Base-by-base conservation (phyloP, 441 rosid genomes). In the Corymbia citriodora region DNA sequence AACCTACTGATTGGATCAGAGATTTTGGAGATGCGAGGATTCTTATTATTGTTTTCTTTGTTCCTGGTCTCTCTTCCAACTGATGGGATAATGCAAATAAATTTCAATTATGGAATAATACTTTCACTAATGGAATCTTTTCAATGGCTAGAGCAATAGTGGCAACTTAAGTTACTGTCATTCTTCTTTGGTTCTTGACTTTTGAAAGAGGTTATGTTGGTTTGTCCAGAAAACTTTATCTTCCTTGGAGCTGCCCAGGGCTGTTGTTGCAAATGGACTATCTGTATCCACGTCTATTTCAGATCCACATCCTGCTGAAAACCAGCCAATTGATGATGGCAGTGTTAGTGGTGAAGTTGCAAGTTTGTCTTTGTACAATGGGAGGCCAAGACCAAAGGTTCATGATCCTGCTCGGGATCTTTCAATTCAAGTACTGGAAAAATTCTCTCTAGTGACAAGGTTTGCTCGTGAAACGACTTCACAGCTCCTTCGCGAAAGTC, bases 391-490 rank as follows among this genome's bases (percentile, higher is more conserved):
- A 94, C 97, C 94, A 19, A 97, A 94, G 94, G 89, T 85, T 93
- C 94, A 95, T 52, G 99, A 97, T 95, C 98, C 99, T 92, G 94
- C 97, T 93, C 96, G 96, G 81, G 99, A 98, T 93, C 95, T 97
- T 88, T 95, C 99, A 89, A 96, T 97, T 90, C 97, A 97, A 53
- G 97, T 97, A 88, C 89, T 98, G 93, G 99, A 97, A 94, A 98
- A 97, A 92, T 98, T 97, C 90, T 98, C 99, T 90, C 97, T 95
- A 86, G 99, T 98, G 90, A 97, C 99, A 45, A 97, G 95, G 94
- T 97, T 97, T 95, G 99, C 99, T 53, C 94, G 99, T 81, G 99
- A 98, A 45, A 97, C 99, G 85, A 97, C 99, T 90, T 95, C 99
- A 49, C 99, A 97, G 92, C 93, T 97, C 48, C 96, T 98, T 91